phyloP scores from a whole-genome alignment of 352 stramenopile species.

The Globisporangium recalcitrans region DNA sequence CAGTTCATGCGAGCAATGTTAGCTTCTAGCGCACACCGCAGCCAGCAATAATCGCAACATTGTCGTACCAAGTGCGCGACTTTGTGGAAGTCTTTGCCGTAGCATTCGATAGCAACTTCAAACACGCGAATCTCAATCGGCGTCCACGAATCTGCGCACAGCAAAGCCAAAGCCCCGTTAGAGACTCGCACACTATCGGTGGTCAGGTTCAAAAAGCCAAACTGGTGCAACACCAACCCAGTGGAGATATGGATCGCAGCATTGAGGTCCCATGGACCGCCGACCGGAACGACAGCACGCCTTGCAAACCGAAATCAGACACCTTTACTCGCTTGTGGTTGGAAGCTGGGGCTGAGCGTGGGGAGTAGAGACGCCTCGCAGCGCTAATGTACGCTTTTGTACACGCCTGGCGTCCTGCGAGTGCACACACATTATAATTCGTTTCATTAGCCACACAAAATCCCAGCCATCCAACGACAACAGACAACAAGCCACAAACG shows the following conservation, averaged over 20 bases:
- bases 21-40: background rate
- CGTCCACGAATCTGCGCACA: constrained; percentile 60
- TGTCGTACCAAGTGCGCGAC: constrained; percentile 60
- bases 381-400: constrained; percentile 67
- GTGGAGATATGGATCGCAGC: constrained; percentile 28
- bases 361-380: constrained; percentile 45
- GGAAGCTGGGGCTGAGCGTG: constrained; percentile 24
- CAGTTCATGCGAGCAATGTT: constrained; percentile 8
- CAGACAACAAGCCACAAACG: background rate
- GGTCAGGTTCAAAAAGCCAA: background rate
- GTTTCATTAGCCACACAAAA: background rate
- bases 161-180: constrained; percentile 11
- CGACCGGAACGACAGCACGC: constrained; percentile 39
- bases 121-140: constrained; percentile 79
- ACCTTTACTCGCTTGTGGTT: constrained; percentile 50
- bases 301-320: constrained; percentile 51
- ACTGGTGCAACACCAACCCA: constrained; percentile 4
- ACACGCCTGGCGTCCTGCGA: constrained; percentile 51
- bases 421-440: background rate
- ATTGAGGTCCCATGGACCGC: constrained; percentile 41
- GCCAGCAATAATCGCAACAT: background rate
- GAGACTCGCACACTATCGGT: background rate
- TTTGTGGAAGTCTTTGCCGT: constrained; percentile 77
- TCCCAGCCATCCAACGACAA: constrained; percentile 8
- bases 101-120: constrained; percentile 79